Evolutionary conservation across 495 filamentous ascomycete genomes (phyloP).

Genomic region (Achaetomiella virescens): DNA sequence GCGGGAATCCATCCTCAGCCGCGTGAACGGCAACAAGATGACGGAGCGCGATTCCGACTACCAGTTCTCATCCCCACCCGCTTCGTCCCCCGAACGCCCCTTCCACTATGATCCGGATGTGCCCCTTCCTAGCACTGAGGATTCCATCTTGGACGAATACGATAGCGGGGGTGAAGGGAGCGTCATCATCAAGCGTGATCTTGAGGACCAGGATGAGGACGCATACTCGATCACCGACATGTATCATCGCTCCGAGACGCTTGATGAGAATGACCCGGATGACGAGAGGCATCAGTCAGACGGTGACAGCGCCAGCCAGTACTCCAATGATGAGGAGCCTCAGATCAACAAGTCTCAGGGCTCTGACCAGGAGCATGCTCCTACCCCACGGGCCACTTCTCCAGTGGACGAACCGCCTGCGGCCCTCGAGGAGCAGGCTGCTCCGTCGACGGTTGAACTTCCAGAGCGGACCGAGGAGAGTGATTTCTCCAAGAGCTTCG

Average conservation of each 20-base stretch:
- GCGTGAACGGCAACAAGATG: slow-evolving; percentile 66
- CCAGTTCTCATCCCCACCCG: slow-evolving; percentile 53
- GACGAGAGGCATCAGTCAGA: slow-evolving; percentile 25
- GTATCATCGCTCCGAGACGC: slow-evolving; percentile 35
- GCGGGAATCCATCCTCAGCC: slow-evolving; percentile 84
- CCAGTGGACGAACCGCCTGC: slow-evolving; percentile 29
- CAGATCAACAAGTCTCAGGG: not conserved
- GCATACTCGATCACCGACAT: slow-evolving; percentile 68
- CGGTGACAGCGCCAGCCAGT: slow-evolving; percentile 25
- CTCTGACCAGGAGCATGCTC: slow-evolving; percentile 27
- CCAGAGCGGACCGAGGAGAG: slow-evolving; percentile 22
- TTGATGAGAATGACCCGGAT: slow-evolving; percentile 36
- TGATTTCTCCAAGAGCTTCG: slow-evolving; percentile 36
- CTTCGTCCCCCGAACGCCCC: slow-evolving; percentile 46
- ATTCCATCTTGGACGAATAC: slow-evolving; percentile 37
- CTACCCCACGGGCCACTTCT: slow-evolving; percentile 42
- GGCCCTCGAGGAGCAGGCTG: not conserved
- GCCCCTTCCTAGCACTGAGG: slow-evolving; percentile 71
- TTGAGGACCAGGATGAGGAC: slow-evolving; percentile 55
- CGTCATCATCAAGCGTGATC: slow-evolving; percentile 63
- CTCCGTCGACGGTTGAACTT: slow-evolving; percentile 7
- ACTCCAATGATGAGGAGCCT: slow-evolving; percentile 17
- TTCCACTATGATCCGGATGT: slow-evolving; percentile 69
- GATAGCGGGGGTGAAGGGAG: slow-evolving; percentile 41
- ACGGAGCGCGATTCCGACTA: slow-evolving; percentile 55